phyloP scores from a whole-genome alignment of 2,329 filamentous ascomycete genomes.

The Alternaria metachromatica region DNA sequence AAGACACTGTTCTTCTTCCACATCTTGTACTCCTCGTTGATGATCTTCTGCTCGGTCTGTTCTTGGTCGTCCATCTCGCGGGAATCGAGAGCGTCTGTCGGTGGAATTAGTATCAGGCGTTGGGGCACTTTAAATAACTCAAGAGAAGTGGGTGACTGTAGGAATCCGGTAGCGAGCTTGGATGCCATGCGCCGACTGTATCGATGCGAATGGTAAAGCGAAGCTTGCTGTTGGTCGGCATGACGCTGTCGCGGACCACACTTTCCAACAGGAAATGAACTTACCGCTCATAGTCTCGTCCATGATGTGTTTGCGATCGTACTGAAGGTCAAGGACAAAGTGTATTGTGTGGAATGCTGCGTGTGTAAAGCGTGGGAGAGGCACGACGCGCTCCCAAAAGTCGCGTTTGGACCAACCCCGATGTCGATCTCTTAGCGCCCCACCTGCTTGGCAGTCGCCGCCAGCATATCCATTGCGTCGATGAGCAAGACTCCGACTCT shows the following conservation, averaged over 20 bases:
- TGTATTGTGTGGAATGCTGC: background rate
- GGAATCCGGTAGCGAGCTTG: background rate
- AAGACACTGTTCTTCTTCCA: conserved; percentile 99
- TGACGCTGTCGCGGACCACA: background rate
- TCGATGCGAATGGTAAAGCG: background rate
- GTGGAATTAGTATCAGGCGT: conserved; percentile 1
- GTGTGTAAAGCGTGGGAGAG: conserved; percentile 5
- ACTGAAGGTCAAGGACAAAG: background rate
- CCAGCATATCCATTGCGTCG: conserved; percentile 25
- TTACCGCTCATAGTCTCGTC: conserved; percentile 50
- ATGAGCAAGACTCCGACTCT: conserved; percentile 31
- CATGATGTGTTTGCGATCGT: conserved; percentile 27
- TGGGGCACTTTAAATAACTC: no score
- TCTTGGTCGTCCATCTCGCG: conserved; percentile 71
- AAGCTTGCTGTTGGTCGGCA: background rate
- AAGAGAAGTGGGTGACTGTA: background rate
- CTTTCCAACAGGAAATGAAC: conserved; percentile 2
- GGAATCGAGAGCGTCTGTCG: conserved; percentile 50
- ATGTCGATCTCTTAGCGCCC: conserved; percentile 12
- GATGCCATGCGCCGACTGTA: background rate
- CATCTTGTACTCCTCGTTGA: conserved; percentile 99
- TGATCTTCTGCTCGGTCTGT: conserved; percentile 80
- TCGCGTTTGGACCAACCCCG: conserved; percentile 21
- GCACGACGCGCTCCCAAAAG: conserved; percentile 23
- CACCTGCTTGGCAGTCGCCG: conserved; percentile 22